Percentiles rank a stretch among this genome's conserved stretches.
Evolutionary conservation across 2,329 filamentous ascomycete species (phyloP).

Genomic region (Aureobasidium sp.): DNA sequence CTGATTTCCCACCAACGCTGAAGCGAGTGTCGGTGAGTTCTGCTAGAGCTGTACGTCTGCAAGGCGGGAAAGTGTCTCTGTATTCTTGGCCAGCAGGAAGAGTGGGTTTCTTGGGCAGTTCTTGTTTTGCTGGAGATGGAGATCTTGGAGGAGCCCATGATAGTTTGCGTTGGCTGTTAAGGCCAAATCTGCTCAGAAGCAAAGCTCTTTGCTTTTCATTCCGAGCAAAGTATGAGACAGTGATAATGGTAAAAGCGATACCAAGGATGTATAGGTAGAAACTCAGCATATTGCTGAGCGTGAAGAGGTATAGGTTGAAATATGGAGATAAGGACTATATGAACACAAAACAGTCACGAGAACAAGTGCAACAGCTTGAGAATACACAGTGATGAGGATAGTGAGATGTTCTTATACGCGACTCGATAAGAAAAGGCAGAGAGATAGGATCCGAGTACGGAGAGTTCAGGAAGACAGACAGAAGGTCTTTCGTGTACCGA

Average conservation of each 20-base stretch:
- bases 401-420: background rate
- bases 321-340: background rate
- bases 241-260: conserved; percentile 23
- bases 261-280: conserved; percentile 23
- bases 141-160: conserved; percentile 46
- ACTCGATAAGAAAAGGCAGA: background rate
- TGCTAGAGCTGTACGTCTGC: conserved; percentile 39
- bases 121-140: conserved; percentile 41
- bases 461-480: background rate
- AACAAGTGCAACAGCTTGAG: background rate
- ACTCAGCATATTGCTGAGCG: conserved; percentile 18
- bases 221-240: conserved; percentile 21
- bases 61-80: conserved; percentile 44
- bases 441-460: background rate
- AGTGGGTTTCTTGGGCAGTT: conserved; percentile 18
- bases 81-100: conserved; percentile 26
- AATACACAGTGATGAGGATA: background rate
- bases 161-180: conserved; percentile 37
- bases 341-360: background rate
- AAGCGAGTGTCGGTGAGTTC: conserved; percentile 23
- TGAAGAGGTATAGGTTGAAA: background rate
- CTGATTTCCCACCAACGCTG: conserved; percentile 20
- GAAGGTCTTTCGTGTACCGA: background rate
- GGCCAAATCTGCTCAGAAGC: conserved; percentile 30
- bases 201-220: conserved; percentile 31